Evolutionary conservation across 2,329 filamentous ascomycete species (phyloP).

Genomic region (Monosporascus ibericus): DNA sequence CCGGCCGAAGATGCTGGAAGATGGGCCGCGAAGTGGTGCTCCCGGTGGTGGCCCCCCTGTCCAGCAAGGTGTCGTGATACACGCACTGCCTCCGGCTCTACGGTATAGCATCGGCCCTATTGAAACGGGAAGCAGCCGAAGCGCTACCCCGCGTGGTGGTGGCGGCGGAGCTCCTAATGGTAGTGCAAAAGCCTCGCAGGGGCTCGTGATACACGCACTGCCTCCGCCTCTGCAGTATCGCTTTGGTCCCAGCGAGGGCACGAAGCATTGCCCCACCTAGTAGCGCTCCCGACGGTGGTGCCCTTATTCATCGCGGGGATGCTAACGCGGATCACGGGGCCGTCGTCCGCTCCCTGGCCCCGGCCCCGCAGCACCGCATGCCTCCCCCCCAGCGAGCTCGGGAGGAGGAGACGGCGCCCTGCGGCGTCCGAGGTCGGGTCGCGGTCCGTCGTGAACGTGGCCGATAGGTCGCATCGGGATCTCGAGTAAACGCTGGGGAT

Average conservation of each 20-base stretch:
- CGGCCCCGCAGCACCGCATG: background rate
- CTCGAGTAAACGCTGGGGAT: background rate
- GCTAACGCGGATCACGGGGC: background rate
- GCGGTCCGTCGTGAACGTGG: slow-evolving; percentile 12
- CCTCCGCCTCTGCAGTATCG: background rate
- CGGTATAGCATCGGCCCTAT: no score
- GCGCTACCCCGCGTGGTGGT: no score
- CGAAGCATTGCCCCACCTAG: no score
- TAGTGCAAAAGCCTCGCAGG: background rate
- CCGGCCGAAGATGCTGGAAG: background rate
- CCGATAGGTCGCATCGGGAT: slow-evolving; percentile 15
- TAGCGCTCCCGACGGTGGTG: background rate
- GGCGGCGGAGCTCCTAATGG: background rate
- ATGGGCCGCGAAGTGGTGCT: background rate
- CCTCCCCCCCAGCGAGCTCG: background rate
- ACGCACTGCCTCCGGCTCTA: background rate
- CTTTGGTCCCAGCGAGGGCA: background rate
- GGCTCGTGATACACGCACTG: background rate
- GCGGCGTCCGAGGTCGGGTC: background rate
- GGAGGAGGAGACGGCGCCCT: background rate
- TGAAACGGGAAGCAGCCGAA: no score
- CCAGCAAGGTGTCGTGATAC: background rate
- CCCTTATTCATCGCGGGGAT: no score
- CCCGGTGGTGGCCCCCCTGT: background rate
- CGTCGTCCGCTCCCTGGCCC: background rate